Evolutionary conservation across 805 yeast species (phyloP).

Genomic region (Grigorovia yakushimaensis): DNA sequence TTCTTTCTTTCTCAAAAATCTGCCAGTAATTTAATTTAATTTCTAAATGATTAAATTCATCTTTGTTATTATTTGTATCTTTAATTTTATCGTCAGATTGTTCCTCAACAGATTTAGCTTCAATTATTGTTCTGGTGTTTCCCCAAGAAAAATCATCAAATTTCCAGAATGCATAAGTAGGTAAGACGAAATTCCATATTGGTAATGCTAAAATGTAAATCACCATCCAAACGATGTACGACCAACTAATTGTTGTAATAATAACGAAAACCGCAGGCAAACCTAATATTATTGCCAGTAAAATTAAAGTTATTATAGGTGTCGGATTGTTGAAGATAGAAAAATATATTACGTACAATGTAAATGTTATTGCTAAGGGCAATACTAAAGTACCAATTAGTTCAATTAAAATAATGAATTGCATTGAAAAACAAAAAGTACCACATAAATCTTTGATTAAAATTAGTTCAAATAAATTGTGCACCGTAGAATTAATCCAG

Average conservation of each 20-base stretch:
- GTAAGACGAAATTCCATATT: conserved; percentile 87
- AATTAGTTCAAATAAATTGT: conserved; percentile 79
- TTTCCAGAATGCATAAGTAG: conserved; percentile 85
- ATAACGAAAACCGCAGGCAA: conserved; percentile 76
- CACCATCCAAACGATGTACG: conserved; percentile 69
- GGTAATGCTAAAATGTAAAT: conserved; percentile 75
- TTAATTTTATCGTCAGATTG: conserved; percentile 53
- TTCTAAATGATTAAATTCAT: conserved; percentile 83
- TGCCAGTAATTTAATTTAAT: conserved; percentile 92
- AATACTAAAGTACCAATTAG: conserved; percentile 78
- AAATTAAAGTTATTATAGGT: conserved; percentile 64
- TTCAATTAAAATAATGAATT: conserved; percentile 76
- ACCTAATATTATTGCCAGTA: conserved; percentile 73
- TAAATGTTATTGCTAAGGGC: conserved; percentile 80
- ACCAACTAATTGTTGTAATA: conserved; percentile 64
- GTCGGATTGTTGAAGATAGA: conserved; percentile 68
- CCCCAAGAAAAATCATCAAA: conserved; percentile 97
- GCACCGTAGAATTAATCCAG: conserved; percentile 94
- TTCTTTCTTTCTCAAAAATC: conserved; percentile 67
- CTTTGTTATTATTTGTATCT: conserved; percentile 24
- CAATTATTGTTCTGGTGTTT: conserved; percentile 74
- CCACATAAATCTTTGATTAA: conserved; percentile 85
- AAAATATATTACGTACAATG: conserved; percentile 63
- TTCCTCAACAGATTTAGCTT: conserved; percentile 35
- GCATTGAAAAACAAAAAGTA: conserved; percentile 91